Conservation (phyloP, 2,329 filamentous ascomycete species). For the Ophiostoma novo-ulmi region DNA sequence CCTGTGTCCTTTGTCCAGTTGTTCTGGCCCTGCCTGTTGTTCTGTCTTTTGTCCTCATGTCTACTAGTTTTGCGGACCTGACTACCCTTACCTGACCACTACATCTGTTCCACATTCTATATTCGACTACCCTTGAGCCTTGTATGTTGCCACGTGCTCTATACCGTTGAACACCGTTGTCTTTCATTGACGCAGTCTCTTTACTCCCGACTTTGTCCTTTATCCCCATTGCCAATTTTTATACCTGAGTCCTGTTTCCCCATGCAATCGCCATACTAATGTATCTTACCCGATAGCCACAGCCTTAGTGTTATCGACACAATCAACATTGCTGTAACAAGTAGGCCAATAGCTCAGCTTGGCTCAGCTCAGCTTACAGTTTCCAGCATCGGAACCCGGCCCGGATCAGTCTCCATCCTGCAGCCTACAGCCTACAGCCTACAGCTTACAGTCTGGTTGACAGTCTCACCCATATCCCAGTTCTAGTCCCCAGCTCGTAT, state of each 20-base stretch:
- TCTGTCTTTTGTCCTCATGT: neutral
- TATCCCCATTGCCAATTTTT: neutral
- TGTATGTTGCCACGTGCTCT: neutral
- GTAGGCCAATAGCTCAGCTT: neutral
- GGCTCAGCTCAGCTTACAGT: neutral
- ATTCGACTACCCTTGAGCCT: neutral
- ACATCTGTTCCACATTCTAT: neutral
- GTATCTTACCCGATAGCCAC: neutral
- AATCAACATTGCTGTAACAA: neutral
- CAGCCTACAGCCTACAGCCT: neutral
- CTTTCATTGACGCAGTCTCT: neutral
- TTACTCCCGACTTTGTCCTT: neutral
- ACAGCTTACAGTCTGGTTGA: neutral
- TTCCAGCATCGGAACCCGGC: neutral
- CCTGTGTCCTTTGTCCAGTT: neutral
- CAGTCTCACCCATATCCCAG: neutral
- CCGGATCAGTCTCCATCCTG: neutral
- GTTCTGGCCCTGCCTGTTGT: neutral
- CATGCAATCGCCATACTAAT: neutral
- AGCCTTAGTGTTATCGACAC: neutral
- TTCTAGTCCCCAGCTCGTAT: neutral
- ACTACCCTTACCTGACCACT: neutral
- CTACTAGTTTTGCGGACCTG: no score
- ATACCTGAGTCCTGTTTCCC: conserved; percentile 8
- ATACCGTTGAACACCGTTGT: neutral